A percentile compares a stretch with the other conserved stretches of the same genome.
Conservation (phyloP, 495 filamentous ascomycete genomes). For the Amniculicola lignicola region DNA sequence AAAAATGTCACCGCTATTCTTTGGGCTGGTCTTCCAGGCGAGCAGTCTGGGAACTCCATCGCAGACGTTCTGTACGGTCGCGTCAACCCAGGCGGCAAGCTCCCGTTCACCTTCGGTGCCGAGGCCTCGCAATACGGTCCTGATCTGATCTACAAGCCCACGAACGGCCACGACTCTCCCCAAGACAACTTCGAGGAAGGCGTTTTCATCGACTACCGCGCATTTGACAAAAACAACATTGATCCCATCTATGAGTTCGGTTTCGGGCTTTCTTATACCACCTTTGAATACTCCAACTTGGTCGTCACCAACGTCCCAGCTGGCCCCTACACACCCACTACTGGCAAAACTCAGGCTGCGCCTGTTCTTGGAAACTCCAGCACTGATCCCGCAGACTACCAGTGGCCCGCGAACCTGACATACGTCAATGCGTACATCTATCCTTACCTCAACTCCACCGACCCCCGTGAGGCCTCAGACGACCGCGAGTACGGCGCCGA, state of each 20-base stretch:
- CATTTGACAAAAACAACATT: constrained; percentile 72
- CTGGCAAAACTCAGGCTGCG: constrained; percentile 63
- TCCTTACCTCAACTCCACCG: constrained; percentile 80
- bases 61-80: constrained; percentile 87
- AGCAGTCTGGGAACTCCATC: constrained; percentile 89
- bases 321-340: constrained; percentile 62
- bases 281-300: constrained; percentile 74
- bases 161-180: constrained; percentile 65
- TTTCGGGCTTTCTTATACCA: constrained; percentile 85
- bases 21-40: constrained; percentile 87
- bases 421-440: constrained; percentile 70
- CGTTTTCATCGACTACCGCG: constrained; percentile 90
- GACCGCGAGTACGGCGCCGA: constrained; percentile 67
- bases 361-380: constrained; percentile 66
- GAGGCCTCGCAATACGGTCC: constrained; percentile 70
- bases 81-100: constrained; percentile 80
- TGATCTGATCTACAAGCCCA: constrained; percentile 70
- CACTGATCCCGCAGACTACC: constrained; percentile 62
- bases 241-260: constrained; percentile 89
- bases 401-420: constrained; percentile 66
- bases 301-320: constrained; percentile 55
- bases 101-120: constrained; percentile 84
- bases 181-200: constrained; percentile 84
- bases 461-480: constrained; percentile 58
- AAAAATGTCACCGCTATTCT: constrained; percentile 93